Percentiles rank a stretch among this genome's conserved stretches.
Evolutionary conservation across 2,329 filamentous ascomycete species (phyloP).

Genomic region (Pseudocercospora pini-densiflorae): DNA sequence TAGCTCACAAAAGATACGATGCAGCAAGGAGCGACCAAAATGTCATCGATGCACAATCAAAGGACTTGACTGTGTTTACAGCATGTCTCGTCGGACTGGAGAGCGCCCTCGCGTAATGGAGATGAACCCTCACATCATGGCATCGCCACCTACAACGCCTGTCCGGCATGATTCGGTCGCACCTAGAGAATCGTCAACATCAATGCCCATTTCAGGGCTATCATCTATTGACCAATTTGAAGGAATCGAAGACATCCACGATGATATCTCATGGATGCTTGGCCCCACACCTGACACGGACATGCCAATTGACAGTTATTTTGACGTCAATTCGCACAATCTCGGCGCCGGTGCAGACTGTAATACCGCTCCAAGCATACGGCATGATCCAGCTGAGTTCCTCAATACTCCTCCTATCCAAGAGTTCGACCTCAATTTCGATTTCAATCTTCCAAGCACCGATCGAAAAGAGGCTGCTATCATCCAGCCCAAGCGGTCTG

Average conservation of each 20-base stretch:
- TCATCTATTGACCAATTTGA: neutral
- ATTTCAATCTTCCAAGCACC: neutral
- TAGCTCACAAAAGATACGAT: slow-evolving; percentile 15
- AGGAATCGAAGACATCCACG: neutral
- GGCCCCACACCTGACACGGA: neutral
- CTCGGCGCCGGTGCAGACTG: neutral
- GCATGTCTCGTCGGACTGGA: slow-evolving; percentile 16
- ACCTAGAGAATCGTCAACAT: neutral
- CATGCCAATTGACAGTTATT: slow-evolving; percentile 1
- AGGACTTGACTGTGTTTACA: slow-evolving; percentile 16
- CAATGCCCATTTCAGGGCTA: neutral
- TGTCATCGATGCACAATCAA: slow-evolving; percentile 16
- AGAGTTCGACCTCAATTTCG: neutral
- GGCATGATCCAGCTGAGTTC: neutral
- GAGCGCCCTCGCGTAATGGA: slow-evolving; percentile 10
- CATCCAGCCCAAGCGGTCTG: neutral
- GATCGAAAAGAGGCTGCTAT: neutral
- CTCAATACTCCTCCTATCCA: neutral
- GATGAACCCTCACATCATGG: neutral
- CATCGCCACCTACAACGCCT: neutral
- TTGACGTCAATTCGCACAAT: neutral
- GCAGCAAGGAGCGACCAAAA: slow-evolving; percentile 13
- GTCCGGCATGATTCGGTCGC: neutral
- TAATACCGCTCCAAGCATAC: neutral
- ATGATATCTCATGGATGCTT: slow-evolving; percentile 6